Percentiles rank a stretch among this genome's conserved stretches.
These are phyloP conservation scores for Pythium chondricola DNA, from an alignment of 352 stramenopile genomes.

Conservation along the genomic window DNA sequence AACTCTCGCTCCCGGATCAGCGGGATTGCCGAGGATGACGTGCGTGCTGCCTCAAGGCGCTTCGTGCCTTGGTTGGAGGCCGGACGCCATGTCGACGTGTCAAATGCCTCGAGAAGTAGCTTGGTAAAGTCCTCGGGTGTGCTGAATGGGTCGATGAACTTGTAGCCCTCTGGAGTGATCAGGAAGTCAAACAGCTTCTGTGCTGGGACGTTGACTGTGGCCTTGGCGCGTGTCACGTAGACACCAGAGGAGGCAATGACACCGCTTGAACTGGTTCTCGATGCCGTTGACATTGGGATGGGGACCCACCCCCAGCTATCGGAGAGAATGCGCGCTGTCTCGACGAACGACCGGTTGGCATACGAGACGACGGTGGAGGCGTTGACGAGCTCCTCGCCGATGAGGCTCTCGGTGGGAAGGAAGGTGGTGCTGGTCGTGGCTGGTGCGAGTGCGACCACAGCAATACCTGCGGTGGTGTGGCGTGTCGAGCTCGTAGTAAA, in stretches of 20 bases:
- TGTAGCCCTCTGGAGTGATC: constrained; percentile 18
- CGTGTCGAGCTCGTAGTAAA: no score
- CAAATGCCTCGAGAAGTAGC: constrained; percentile 15
- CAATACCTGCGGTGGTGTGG: background rate
- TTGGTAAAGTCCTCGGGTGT: constrained; percentile 17
- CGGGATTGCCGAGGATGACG: constrained; percentile 8
- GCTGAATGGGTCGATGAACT: constrained; percentile 24
- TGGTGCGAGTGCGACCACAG: background rate
- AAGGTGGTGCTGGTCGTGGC: background rate
- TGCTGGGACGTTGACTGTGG: constrained; percentile 16
- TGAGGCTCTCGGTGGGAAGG: constrained; percentile 8
- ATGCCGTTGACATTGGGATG: constrained; percentile 23
- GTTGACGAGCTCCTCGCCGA: constrained; percentile 21
- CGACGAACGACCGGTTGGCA: constrained; percentile 20
- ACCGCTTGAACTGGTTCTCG: constrained; percentile 25
- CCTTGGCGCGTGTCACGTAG: constrained; percentile 21
- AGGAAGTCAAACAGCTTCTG: constrained; percentile 30
- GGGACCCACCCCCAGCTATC: constrained; percentile 24
- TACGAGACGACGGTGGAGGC: constrained; percentile 7
- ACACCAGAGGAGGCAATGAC: constrained; percentile 19
- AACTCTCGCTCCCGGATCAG: constrained; percentile 16
- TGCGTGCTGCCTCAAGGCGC: constrained; percentile 17
- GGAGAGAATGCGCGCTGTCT: constrained; percentile 22
- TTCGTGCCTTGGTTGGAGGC: constrained; percentile 6
- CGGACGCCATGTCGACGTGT: constrained; percentile 12